These are phyloP conservation scores for Phytophthora cactorum DNA, from an alignment of 352 stramenopile species.

Conservation along the genomic window DNA sequence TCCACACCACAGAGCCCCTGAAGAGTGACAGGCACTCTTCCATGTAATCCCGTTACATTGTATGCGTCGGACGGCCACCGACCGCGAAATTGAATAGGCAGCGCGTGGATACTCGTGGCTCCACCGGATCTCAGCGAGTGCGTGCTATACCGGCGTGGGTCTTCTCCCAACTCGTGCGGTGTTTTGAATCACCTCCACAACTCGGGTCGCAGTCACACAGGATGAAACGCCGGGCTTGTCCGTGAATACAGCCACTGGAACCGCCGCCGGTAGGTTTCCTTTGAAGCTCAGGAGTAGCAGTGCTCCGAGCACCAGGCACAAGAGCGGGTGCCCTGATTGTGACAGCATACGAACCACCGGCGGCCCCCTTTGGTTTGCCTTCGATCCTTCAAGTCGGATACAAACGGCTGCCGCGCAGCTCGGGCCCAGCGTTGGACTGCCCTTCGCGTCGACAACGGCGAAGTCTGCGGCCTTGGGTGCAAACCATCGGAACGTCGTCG, in stretches of 20 bases:
- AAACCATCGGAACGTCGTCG: background rate
- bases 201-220: background rate
- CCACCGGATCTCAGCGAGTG: background rate
- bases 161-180: background rate
- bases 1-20: too few species aligned
- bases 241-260: background rate
- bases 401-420: too few species aligned
- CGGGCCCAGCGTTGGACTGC: too few species aligned
- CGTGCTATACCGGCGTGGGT: background rate
- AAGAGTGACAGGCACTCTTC: too few species aligned
- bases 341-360: background rate
- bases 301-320: constrained; percentile 5
- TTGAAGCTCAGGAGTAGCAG: background rate
- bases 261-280: background rate
- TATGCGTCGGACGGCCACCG: background rate
- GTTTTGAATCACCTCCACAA: background rate
- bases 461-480: background rate
- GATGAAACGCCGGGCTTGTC: background rate
- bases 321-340: constrained; percentile 7
- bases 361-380: constrained; percentile 4
- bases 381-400: background rate
- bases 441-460: too few species aligned
- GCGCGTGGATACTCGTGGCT: background rate
- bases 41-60: background rate
- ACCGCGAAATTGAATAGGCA: background rate